Evolutionary conservation across 331 rosid species (phyloP), one percentile per base, ranked within the genome.

Genomic region (Pyracantha coccinea): DNA sequence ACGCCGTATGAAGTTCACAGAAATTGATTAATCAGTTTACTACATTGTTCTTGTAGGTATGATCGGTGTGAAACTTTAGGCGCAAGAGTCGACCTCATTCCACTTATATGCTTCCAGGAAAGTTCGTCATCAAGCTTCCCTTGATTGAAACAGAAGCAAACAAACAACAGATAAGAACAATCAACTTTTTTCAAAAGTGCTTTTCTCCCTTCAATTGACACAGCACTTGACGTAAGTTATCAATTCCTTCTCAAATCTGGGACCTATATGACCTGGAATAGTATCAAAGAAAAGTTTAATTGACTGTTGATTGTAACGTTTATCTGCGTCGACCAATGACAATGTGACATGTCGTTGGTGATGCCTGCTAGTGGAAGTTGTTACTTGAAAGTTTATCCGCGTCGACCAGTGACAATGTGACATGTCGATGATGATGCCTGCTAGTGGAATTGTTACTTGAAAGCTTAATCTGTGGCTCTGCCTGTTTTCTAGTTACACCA

Each of bases 131-230:
- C 75, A 33, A 45, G 74, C 25, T 68, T 75, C 66, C 89, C 59
- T 89, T 89, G 45, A 38, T 38, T 38, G 77, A 84, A 84, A 54
- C 71, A 77, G 78, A 81, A 84, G 92, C 35, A 32, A 52, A 85
- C 6, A 75, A 72, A 71, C 64, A 78, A 63, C 32, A 2, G 21
- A 76, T 72, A 41, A 80, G 59, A 27, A 4, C 19, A 27, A 75
- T 58, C 82, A 79, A 69, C 85, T 80, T 74, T 52, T 50, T 80
- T 12, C 27, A 58, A 87, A 85, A 61, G 79, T 71, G 35, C 10
- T 74, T 54, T 16, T 58, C 74, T 67, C 76, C 73, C 71, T 74
- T 25, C 45, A 19, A 60, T 66, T 77, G 83, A 81, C 76, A 74
- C 92, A 81, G 75, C 92, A 87, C 84, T 66, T 52, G 55, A 74